Base-by-base conservation (phyloP, 768 basidiomycete genomes). In the Tephrocybe sp. region DNA sequence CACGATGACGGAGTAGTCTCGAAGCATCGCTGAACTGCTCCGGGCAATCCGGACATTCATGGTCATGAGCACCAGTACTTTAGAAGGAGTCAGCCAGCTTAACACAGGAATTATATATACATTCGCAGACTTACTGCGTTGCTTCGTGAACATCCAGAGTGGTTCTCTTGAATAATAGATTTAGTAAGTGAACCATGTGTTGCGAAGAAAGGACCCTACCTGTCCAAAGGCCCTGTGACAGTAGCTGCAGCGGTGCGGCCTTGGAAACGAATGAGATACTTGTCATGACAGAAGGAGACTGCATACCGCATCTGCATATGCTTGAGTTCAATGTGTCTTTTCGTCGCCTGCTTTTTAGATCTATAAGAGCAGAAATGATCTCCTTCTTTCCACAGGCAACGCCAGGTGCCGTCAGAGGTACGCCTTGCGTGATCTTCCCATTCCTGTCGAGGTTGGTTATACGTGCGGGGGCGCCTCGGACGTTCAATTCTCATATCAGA, bases 321-420 rank as follows among this genome's bases (percentile, higher is more conserved):
- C 27, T 52, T 58, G n/a, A 56, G 54, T 51, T 62, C 58, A n/a
- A 62, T 35, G 32, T 62, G 60, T 22, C 60, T 55, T 30, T 60
- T 62, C 52, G 59, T 57, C 2, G 60, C 58, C 28, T 62, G 60
- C 34, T 62, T 62, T 39, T 55, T 51, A 4, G 60, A 55, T 27
- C 42, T 32, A 37, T 62, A 62, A 26, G 25, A 21, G 34, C 60
- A 62, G 3, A 34, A 22, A 9, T 24, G 5, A 4, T 49, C 54
- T 3, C 37, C 45, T 28, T 55, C 54, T 8, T 11, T 27, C 49
- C 58, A 57, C 11, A 34, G 34, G 21, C 59, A 60, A 25, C 40
- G 45, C 36, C 57, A 60, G 16, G 44, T 25, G 16, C 45, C 37
- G 26, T 44, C 44, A 9, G 42, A 36, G 13, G 28, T 45, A 39